Percentiles rank a stretch among this genome's conserved stretches.
Evolutionary conservation across 768 basidiomycete species (phyloP).

Genomic region (Collybia mongolica): DNA sequence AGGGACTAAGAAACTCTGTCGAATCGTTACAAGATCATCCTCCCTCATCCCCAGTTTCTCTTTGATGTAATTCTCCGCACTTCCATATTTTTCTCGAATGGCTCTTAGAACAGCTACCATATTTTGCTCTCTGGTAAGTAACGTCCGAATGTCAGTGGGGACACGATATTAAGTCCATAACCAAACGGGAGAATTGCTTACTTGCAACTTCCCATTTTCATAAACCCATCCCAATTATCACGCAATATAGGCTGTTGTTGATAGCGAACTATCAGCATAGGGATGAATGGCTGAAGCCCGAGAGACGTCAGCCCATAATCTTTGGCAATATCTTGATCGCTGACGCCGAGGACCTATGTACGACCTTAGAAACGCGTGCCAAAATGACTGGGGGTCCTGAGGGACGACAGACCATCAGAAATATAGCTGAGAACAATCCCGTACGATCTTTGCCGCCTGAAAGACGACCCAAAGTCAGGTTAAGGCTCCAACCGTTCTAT

Average conservation of each 20-base stretch:
- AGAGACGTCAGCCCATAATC: slow-evolving; percentile 40
- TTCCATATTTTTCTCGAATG: slow-evolving; percentile 34
- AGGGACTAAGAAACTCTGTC: neutral
- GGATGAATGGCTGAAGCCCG: slow-evolving; percentile 32
- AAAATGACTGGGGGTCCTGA: neutral
- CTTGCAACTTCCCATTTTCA: slow-evolving; percentile 34
- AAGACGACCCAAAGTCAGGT: neutral
- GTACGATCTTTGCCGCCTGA: slow-evolving; percentile 45
- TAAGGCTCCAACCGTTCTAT: no score
- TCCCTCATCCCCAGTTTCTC: slow-evolving; percentile 26
- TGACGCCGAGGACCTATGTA: slow-evolving; percentile 35
- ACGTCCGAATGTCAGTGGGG: neutral
- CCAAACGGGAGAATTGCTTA: slow-evolving; percentile 9
- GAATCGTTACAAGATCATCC: slow-evolving; percentile 21
- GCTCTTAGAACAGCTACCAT: slow-evolving; percentile 30
- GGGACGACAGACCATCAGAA: slow-evolving; percentile 25
- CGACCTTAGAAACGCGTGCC: neutral
- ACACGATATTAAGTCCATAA: neutral
- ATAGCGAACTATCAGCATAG: slow-evolving; percentile 28
- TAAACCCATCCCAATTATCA: slow-evolving; percentile 31
- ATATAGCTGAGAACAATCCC: slow-evolving; percentile 33
- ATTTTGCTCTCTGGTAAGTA: slow-evolving; percentile 28
- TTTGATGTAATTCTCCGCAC: slow-evolving; percentile 33
- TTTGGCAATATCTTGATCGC: slow-evolving; percentile 34
- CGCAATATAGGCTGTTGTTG: slow-evolving; percentile 24